Evolutionary conservation across 768 basidiomycete genomes (phyloP).

Genomic region (Trametes cingulata): DNA sequence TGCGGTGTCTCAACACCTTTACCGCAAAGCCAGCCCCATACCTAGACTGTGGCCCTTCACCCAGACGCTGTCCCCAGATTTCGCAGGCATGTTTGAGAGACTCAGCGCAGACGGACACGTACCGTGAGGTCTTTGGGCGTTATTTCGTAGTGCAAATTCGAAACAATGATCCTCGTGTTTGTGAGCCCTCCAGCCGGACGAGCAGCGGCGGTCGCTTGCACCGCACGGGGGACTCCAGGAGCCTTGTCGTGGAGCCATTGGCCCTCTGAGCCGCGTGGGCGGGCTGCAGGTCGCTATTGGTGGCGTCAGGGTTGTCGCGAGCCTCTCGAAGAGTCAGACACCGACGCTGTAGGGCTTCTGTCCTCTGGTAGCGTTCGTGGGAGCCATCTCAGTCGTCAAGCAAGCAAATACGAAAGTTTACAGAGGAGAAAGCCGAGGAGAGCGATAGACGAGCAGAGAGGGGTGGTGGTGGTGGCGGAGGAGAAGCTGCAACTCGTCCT

Average conservation of each 20-base stretch:
- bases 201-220: slow-evolving; percentile 23
- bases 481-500: neutral
- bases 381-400: slow-evolving; percentile 7
- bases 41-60: neutral
- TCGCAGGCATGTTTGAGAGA: neutral
- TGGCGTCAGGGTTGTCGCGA: neutral
- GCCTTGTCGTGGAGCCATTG: slow-evolving; percentile 81
- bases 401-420: neutral
- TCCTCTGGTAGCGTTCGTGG: slow-evolving; percentile 11
- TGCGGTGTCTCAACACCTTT: too few species aligned
- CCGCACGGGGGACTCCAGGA: slow-evolving; percentile 43
- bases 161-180: slow-evolving; percentile 68
- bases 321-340: neutral
- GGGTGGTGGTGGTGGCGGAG: slow-evolving; percentile 5
- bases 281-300: slow-evolving; percentile 55
- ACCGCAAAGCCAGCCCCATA: neutral
- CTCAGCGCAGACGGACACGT: slow-evolving; percentile 31
- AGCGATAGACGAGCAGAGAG: neutral
- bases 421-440: neutral
- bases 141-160: slow-evolving; percentile 91
- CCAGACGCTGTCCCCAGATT: too few species aligned
- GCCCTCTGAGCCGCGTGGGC: slow-evolving; percentile 52
- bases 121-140: slow-evolving; percentile 87
- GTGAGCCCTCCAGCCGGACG: slow-evolving; percentile 31
- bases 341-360: slow-evolving; percentile 32